Evolutionary conservation across 2,329 filamentous ascomycete genomes (phyloP).

Genomic region (Alternaria brassicae): DNA sequence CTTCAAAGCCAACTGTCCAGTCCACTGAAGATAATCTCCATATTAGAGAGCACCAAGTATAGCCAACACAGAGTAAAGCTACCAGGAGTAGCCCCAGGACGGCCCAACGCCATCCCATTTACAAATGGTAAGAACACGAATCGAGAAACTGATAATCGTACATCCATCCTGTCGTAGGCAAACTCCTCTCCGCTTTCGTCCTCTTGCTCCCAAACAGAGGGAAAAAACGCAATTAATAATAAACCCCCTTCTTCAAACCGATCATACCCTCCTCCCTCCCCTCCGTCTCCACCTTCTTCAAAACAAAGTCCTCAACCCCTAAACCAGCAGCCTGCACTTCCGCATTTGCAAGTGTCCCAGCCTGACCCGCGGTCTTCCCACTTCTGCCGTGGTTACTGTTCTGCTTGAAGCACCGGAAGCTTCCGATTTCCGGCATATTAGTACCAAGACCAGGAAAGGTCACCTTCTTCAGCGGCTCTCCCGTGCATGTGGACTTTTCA

Average conservation of each 20-base stretch:
- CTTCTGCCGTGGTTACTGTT: neutral
- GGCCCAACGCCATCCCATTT: neutral
- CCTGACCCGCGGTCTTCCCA: slow-evolving; percentile 3
- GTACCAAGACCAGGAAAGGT: slow-evolving; percentile 35
- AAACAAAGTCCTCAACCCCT: slow-evolving; percentile 29
- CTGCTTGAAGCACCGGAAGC: slow-evolving; percentile 35
- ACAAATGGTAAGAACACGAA: neutral
- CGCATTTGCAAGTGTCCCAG: slow-evolving; percentile 19
- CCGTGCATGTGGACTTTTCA: slow-evolving; percentile 30
- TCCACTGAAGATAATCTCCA: neutral
- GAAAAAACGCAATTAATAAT: slow-evolving; percentile 28
- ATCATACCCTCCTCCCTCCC: slow-evolving; percentile 44
- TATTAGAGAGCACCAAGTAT: neutral
- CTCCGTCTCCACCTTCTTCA: slow-evolving; percentile 26
- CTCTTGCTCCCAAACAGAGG: neutral
- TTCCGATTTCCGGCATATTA: slow-evolving; percentile 31
- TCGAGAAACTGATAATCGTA: neutral
- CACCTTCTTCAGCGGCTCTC: slow-evolving; percentile 24
- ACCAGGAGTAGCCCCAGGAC: neutral
- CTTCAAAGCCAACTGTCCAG: neutral
- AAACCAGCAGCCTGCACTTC: slow-evolving; percentile 33
- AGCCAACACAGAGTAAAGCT: neutral
- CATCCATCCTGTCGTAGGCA: neutral
- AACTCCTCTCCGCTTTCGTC: neutral
- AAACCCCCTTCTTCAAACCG: slow-evolving; percentile 40